Evolutionary conservation across 2,329 filamentous ascomycete genomes (phyloP).

Genomic region (Stagonosporopsis vannaccii): DNA sequence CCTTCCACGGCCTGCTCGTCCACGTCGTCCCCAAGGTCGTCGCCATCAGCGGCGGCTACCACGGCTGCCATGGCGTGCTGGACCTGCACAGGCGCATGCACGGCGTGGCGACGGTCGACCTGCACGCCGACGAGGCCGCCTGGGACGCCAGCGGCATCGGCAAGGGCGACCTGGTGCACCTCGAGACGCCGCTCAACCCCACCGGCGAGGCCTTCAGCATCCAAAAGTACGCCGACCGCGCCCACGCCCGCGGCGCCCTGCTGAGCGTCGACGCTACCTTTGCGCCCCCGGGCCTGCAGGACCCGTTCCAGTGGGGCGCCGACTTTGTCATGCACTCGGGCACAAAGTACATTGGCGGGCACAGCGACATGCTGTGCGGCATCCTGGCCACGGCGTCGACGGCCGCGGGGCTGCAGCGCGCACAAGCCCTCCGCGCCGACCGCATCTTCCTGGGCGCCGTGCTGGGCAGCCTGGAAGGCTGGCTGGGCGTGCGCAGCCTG

Average conservation of each 20-base stretch:
- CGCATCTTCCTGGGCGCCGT: constrained; percentile 80
- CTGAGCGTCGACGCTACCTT: constrained; percentile 92
- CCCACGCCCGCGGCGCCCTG: constrained; percentile 74
- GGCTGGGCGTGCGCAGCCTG: constrained; percentile 86
- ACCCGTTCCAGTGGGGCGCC: constrained; percentile 81
- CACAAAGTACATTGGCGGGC: constrained; percentile 95
- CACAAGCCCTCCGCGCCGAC: constrained; percentile 68
- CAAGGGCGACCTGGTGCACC: constrained; percentile 82
- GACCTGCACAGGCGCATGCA: constrained; percentile 76
- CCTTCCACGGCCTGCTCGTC: constrained; percentile 88
- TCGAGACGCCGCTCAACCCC: constrained; percentile 95
- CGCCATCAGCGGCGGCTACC: constrained; percentile 85
- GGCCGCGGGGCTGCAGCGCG: constrained; percentile 30
- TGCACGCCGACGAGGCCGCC: constrained; percentile 61
- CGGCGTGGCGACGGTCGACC: constrained; percentile 73
- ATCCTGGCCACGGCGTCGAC: constrained; percentile 70
- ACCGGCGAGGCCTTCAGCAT: constrained; percentile 82
- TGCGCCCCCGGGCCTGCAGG: constrained; percentile 85
- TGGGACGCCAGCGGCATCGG: constrained; percentile 71
- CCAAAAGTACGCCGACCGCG: constrained; percentile 72
- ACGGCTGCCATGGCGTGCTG: constrained; percentile 91
- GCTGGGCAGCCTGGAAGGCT: constrained; percentile 89
- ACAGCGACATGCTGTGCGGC: constrained; percentile 92
- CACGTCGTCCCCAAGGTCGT: constrained; percentile 82
- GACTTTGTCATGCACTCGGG: constrained; percentile 92